A percentile compares a stretch with the other conserved stretches of the same genome.
phyloP scores from a whole-genome alignment of 2,329 filamentous ascomycete species.

The Gaeumannomyces tritici region DNA sequence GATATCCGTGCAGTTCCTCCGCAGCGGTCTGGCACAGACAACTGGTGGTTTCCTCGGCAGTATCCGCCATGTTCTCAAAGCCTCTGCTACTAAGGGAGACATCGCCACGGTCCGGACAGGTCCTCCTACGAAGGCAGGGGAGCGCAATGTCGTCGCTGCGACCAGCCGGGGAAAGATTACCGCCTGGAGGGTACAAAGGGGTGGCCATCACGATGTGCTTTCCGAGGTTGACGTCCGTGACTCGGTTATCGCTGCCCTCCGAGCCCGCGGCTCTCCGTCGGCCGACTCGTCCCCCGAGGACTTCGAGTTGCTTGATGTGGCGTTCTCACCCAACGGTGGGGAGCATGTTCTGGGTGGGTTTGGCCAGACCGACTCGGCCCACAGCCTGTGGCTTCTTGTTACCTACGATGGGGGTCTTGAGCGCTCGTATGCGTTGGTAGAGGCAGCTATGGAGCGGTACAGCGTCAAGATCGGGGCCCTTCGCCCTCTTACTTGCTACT shows the following conservation, averaged over 20 bases:
- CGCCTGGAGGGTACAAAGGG: slow-evolving; percentile 82
- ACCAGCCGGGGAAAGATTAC: slow-evolving; percentile 72
- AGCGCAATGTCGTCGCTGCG: slow-evolving; percentile 73
- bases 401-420: slow-evolving; percentile 41
- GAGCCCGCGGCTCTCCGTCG: not conserved
- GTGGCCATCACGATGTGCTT: slow-evolving; percentile 69
- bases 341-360: slow-evolving; percentile 39
- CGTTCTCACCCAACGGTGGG: slow-evolving; percentile 49
- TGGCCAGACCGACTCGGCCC: slow-evolving; percentile 40
- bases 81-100: slow-evolving; percentile 62
- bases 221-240: slow-evolving; percentile 63
- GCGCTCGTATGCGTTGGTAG: slow-evolving; percentile 65
- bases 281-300: slow-evolving; percentile 32
- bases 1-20: slow-evolving; percentile 70
- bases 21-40: slow-evolving; percentile 45
- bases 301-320: slow-evolving; percentile 72
- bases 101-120: slow-evolving; percentile 73
- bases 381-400: slow-evolving; percentile 53
- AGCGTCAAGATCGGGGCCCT: slow-evolving; percentile 52
- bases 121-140: slow-evolving; percentile 61
- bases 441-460: slow-evolving; percentile 51
- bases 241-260: slow-evolving; percentile 52
- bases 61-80: slow-evolving; percentile 65
- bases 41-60: slow-evolving; percentile 68
- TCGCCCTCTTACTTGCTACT: slow-evolving; percentile 58